Evolutionary conservation across 1,284 basidiomycete genomes (phyloP), one percentile per base, ranked within the genome.

Genomic region (Tilletia indica): DNA sequence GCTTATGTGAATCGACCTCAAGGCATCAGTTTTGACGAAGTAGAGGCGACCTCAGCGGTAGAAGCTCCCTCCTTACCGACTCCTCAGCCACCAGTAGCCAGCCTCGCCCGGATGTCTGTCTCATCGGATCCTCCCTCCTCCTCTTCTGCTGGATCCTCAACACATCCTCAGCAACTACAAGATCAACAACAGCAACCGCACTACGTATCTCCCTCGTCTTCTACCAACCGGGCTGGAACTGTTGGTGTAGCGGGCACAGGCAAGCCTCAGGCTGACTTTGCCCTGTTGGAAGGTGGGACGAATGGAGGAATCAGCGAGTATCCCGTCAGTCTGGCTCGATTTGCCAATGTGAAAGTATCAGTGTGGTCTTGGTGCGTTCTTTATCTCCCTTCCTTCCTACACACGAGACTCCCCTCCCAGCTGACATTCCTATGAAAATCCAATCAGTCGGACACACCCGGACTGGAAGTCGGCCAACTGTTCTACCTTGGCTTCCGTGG

Each of bases 401-500:
- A 14, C 25, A 9, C n/a, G 14, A n/a, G 39, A 1, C 1, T 48
- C 14, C 11, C 21, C 14, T 42, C 25, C 14, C 16, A 14, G 5
- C 31, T 16, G 25, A 31, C 25, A 31, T 31, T 31, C 25, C 25
- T 31, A 31, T 2, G 25, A 31, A 2, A 31, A 31, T 31, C 25
- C 25, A 51, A 31, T 9, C 54, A 71, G 70, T 71, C 70, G 3
- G 36, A 71, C 34, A 42, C 70, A 12, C 38, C 21, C 25, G 64
- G 31, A 3, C 36, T 45, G 49, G 68, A 69, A 0, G 72, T 77
- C 36, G 80, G 80, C 9, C 74, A 78, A 49, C 73, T 82, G 71
- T 83, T 77, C 76, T 83, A 80, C 54, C 76, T 83, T 66, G 81
- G 81, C 39, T 82, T 83, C 72, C 68, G 79, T 12, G 82, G 82